Evolutionary conservation across 2,329 filamentous ascomycete genomes (phyloP).

Genomic region (Stylonectria norvegica): DNA sequence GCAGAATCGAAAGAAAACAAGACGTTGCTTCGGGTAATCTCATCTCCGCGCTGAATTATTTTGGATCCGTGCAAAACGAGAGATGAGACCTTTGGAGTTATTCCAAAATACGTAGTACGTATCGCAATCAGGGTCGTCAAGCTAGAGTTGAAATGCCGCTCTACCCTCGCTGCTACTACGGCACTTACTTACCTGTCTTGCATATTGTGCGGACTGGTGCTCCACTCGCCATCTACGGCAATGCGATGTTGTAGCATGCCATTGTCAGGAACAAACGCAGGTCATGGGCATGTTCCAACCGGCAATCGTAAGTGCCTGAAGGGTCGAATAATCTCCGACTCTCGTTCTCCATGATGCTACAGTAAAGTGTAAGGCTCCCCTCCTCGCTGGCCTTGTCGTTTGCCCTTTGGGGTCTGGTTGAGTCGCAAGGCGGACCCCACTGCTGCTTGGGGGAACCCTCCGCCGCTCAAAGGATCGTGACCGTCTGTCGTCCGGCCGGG

Average conservation of each 20-base stretch:
- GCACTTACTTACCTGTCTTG: constrained; percentile 9
- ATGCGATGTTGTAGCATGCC: no score
- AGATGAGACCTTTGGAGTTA: no score
- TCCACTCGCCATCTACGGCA: constrained; percentile 8
- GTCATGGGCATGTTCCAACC: constrained; percentile 5
- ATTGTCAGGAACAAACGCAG: constrained; percentile 1
- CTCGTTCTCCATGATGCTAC: constrained; percentile 13
- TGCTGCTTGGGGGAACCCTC: constrained; percentile 20
- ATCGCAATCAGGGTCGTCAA: constrained; percentile 2
- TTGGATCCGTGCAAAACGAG: no score
- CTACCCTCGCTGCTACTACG: constrained; percentile 4
- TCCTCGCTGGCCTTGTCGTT: no score
- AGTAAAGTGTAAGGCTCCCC: background rate
- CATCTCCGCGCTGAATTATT: no score
- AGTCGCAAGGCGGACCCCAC: constrained; percentile 22
- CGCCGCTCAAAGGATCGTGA: constrained; percentile 10
- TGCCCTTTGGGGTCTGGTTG: no score
- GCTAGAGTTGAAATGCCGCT: constrained; percentile 7
- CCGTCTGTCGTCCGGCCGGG: background rate
- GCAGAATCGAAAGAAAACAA: no score
- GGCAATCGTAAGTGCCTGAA: constrained; percentile 1
- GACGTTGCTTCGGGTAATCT: no score
- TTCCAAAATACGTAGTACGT: no score
- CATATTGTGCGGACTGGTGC: constrained; percentile 1
- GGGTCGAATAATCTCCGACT: constrained; percentile 20